Evolutionary conservation across 495 filamentous ascomycete genomes (phyloP).

Genomic region (Annulohypoxylon maeteangense): DNA sequence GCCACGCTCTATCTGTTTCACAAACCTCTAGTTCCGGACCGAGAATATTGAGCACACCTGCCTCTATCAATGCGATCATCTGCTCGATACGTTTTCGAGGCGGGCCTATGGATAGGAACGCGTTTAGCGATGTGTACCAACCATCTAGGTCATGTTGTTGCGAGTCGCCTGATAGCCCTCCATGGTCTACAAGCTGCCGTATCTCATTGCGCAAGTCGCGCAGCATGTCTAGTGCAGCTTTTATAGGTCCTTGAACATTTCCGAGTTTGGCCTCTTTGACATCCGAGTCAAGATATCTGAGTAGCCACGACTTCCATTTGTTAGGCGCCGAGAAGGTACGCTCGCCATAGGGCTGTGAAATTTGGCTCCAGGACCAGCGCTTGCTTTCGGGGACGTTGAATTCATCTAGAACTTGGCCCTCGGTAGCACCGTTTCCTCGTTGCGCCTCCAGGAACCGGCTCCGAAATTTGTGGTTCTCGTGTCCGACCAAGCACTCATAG

Average conservation of each 20-base stretch:
- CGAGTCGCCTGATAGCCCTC: background rate
- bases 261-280: background rate
- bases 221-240: background rate
- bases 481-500: background rate
- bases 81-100: background rate
- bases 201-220: background rate
- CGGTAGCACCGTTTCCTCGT: background rate
- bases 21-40: background rate
- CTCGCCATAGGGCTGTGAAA: background rate
- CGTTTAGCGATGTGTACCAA: conserved; percentile 1
- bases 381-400: background rate
- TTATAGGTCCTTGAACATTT: background rate
- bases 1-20: background rate
- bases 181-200: background rate
- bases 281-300: background rate
- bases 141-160: background rate
- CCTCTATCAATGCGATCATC: conserved; percentile 8
- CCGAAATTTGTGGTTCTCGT: background rate
- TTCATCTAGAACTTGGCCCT: background rate
- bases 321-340: background rate
- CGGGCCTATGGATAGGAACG: background rate
- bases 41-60: background rate
- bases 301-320: background rate
- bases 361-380: background rate
- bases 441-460: background rate